Percentiles rank a stretch among this genome's conserved stretches.
phyloP scores from a whole-genome alignment of 108 stramenopile species.

The Epipyxis sp. region DNA sequence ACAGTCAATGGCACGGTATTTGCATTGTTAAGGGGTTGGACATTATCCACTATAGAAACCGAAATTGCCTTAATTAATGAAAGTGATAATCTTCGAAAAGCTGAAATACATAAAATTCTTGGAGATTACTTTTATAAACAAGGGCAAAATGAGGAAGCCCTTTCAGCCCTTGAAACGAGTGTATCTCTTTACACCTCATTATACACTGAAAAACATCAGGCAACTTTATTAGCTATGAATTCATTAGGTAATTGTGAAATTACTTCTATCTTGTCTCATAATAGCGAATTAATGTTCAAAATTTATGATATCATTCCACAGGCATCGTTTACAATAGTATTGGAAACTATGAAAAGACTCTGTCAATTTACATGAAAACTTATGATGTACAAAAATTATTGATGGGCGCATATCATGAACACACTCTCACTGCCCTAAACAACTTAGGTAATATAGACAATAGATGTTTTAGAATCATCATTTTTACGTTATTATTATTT shows the following conservation, averaged over 20 bases:
- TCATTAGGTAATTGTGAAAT: background rate
- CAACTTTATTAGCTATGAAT: background rate
- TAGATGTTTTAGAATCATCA: no score
- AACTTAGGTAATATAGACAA: background rate
- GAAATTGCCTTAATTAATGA: no score
- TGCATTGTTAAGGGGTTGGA: conserved; percentile 1
- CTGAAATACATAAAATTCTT: background rate
- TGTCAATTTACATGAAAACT: background rate
- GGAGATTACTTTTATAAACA: background rate
- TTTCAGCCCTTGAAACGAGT: background rate
- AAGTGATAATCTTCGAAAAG: no score
- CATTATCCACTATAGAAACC: no score
- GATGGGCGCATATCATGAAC: background rate
- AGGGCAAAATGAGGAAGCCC: background rate
- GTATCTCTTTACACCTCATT: background rate
- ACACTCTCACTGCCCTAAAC: background rate
- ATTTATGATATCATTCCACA: background rate
- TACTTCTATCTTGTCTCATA: background rate
- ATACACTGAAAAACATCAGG: background rate
- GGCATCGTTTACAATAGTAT: background rate
- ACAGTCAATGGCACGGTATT: conserved; percentile 17
- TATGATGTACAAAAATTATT: background rate
- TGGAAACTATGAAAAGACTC: background rate
- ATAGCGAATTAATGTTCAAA: background rate
- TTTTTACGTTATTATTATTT: no score